Conservation (phyloP, 345 rosid species). For the Eucalyptus erythrocorys region DNA sequence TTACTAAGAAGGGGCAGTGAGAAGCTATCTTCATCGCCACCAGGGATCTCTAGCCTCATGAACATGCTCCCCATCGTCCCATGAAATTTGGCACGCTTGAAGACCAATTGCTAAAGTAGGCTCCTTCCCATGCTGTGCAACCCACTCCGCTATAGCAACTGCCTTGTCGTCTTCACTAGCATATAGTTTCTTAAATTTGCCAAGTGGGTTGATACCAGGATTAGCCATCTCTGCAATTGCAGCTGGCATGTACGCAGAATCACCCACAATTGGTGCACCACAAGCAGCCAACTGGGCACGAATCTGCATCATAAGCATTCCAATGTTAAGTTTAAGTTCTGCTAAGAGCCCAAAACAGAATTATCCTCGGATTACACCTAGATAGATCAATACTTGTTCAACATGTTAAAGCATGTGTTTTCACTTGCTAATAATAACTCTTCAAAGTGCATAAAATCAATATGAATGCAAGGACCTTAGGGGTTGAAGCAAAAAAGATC, state of each 20-base stretch:
- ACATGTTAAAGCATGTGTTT: neutral
- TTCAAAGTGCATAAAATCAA: neutral
- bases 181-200: constrained; percentile 23
- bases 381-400: neutral
- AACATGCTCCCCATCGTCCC: constrained; percentile 59
- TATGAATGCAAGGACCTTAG: neutral
- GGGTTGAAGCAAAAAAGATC: neutral
- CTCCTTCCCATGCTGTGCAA: constrained; percentile 62
- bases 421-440: neutral
- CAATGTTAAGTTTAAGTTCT: neutral
- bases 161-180: constrained; percentile 33
- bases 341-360: neutral
- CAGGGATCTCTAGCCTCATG: constrained; percentile 81
- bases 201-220: constrained; percentile 66
- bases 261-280: constrained; percentile 88
- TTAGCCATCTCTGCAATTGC: constrained; percentile 49
- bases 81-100: constrained; percentile 85
- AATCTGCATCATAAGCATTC: constrained; percentile 29
- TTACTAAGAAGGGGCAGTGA: neutral
- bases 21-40: constrained; percentile 43
- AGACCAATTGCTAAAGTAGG: constrained; percentile 72
- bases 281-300: constrained; percentile 84
- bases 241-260: constrained; percentile 89
- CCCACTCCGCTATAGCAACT: constrained; percentile 52
- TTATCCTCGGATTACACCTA: neutral